Percentiles rank a stretch among this genome's conserved stretches.
phyloP scores from a whole-genome alignment of 805 yeast species.

The Kockiozyma suomiensis region DNA sequence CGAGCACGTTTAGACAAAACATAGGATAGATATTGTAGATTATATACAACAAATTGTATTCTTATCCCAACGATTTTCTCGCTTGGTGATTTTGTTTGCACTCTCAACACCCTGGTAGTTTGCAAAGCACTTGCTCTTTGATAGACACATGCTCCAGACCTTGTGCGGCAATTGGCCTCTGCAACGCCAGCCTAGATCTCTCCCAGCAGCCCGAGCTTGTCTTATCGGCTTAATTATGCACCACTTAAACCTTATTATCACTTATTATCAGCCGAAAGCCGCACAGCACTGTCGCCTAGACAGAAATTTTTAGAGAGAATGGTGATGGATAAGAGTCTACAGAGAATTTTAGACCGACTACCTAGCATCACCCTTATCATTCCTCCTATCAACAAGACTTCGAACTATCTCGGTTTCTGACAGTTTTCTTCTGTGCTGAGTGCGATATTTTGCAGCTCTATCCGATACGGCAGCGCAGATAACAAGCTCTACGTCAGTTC shows the following conservation, averaged over 20 bases:
- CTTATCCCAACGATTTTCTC: too few relatives aligned
- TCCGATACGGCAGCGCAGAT: neutral
- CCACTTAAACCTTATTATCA: neutral
- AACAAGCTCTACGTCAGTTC: neutral
- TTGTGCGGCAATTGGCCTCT: neutral
- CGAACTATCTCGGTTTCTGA: too few relatives aligned
- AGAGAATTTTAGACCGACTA: neutral
- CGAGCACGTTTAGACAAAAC: too few relatives aligned
- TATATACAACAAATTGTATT: too few relatives aligned
- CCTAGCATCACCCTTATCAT: neutral
- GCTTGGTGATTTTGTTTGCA: too few relatives aligned
- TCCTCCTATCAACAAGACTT: too few relatives aligned
- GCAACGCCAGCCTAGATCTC: neutral
- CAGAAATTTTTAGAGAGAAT: neutral
- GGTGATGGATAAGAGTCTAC: neutral
- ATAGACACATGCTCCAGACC: neutral
- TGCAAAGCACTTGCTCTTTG: neutral
- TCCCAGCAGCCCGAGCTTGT: neutral
- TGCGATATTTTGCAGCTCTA: neutral
- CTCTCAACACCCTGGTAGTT: too few relatives aligned
- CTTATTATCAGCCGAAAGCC: neutral
- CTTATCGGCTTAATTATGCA: slow-evolving; percentile 4
- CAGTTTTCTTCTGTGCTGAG: too few relatives aligned
- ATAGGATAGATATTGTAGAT: too few relatives aligned
- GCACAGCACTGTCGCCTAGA: neutral